Base-by-base conservation (phyloP, 805 yeast species). In the Scheffersomyces amazonensis region DNA sequence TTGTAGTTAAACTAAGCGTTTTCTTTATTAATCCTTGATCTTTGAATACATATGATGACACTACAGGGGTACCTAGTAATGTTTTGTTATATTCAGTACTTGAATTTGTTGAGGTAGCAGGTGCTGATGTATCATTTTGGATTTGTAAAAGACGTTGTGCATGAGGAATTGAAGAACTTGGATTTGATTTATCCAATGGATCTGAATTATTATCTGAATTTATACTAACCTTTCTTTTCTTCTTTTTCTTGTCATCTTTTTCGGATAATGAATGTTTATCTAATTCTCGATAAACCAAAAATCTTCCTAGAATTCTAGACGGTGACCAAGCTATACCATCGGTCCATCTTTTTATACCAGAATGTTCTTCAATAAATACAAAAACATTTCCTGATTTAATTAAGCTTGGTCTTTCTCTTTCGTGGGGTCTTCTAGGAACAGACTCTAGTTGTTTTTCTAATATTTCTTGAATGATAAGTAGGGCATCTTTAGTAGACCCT, bases 271-370 rank as follows among this genome's bases (percentile, higher is more conserved):
- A 69, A 44, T 58, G 59, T 23, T 60, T 58, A 45, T 69, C 72
- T 33, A 68, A 50, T 38, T 89, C 95, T 19, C 95, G 75, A 59
- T 90, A 90, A 9, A 90, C 81, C 23, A 90, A 66, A 50, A 90
- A 90, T 41, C 93, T 71, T 5, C 96, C 96, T 19, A 88, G 70
- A 28, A 90, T 88, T 34, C 97, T 70, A 2, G 95, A 83, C 0
- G 97, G 96, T 2, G 90, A 80, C 98, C 98, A 90, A 11, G 90
- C 71, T 11, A 87, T 77, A n/a, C 96, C 96, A 54, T 90, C 98
- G 1, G 98, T 90, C 98, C 98, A 90, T 42, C 98, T 71, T 56
- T 85, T 86, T 43, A 90, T 89, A 2, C 91, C 89, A 0, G 90
- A 80, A 10, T 75, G 68, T 48, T 84, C 87, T 59, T 90, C 96